A percentile compares a stretch with the other conserved stretches of the same genome.
Evolutionary conservation across 352 stramenopile species (phyloP).

Genomic region (Globisporangium takayamanum): DNA sequence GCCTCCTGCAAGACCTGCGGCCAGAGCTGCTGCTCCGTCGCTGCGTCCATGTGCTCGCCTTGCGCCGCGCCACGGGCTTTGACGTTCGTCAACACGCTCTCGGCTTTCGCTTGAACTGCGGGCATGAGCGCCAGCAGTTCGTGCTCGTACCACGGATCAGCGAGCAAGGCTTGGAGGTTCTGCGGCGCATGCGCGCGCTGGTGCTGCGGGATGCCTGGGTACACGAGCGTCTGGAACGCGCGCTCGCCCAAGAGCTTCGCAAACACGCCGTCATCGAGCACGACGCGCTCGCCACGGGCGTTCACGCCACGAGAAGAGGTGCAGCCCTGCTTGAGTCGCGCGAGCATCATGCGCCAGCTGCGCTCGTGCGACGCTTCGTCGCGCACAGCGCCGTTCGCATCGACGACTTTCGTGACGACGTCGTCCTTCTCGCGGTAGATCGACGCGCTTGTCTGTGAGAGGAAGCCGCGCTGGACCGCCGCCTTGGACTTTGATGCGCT

Average conservation of each 20-base stretch:
- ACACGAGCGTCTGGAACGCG: conserved; percentile 77
- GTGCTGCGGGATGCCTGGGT: conserved; percentile 65
- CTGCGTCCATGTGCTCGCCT: conserved; percentile 72
- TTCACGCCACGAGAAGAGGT: conserved; percentile 40
- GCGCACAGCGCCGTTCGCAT: conserved; percentile 16
- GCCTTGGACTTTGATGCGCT: too few relatives aligned
- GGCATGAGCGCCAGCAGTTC: conserved; percentile 78
- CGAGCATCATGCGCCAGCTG: conserved; percentile 62
- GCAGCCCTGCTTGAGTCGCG: conserved; percentile 51
- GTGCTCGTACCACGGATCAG: conserved; percentile 75
- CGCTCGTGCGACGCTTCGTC: conserved; percentile 29
- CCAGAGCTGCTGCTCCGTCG: conserved; percentile 56
- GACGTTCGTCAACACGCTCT: conserved; percentile 73
- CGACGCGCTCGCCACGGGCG: conserved; percentile 42
- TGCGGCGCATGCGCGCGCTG: conserved; percentile 60
- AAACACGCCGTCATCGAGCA: conserved; percentile 79
- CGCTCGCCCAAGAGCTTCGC: conserved; percentile 53
- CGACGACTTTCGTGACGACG: conserved; percentile 21
- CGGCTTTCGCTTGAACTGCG: conserved; percentile 68
- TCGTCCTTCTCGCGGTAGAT: conserved; percentile 68
- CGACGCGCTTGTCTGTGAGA: conserved; percentile 27
- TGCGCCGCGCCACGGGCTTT: conserved; percentile 63
- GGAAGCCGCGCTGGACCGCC: conserved; percentile 45
- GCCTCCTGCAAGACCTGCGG: conserved; percentile 82
- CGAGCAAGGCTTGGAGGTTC: conserved; percentile 64